Conservation (phyloP, 306 rosid genomes). For the Mimosa bimucronata region DNA sequence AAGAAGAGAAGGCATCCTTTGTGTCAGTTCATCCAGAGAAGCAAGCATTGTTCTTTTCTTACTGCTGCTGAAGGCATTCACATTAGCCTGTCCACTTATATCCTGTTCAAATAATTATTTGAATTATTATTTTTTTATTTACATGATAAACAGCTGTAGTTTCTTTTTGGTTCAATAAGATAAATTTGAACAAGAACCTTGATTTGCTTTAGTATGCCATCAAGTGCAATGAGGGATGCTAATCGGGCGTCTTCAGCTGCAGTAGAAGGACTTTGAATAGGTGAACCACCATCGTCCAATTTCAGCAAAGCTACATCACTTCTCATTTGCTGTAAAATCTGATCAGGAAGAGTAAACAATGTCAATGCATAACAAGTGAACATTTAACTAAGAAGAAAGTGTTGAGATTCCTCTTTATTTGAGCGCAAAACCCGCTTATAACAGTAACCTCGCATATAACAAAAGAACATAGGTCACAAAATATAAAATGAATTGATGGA, state of each 20-base stretch:
- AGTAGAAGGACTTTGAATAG: conserved; percentile 86
- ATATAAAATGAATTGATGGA: conserved; percentile 14
- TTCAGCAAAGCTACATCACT: conserved; percentile 77
- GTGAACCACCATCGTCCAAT: conserved; percentile 78
- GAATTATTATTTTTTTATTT: conserved; percentile 26
- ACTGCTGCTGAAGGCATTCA: conserved; percentile 69
- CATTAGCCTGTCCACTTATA: conserved; percentile 62
- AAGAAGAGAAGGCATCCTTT: conserved; percentile 94
- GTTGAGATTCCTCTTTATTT: not conserved
- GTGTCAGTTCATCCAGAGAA: conserved; percentile 74
- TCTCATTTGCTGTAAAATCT: conserved; percentile 96
- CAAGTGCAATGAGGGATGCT: conserved; percentile 95
- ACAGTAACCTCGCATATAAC: not conserved
- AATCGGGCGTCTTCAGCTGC: conserved; percentile 95
- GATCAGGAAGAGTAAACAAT: conserved; percentile 40
- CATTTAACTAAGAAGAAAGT: conserved; percentile 29
- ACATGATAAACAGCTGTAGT: conserved; percentile 15
- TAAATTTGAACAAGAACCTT: conserved; percentile 58
- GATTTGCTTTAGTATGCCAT: conserved; percentile 86
- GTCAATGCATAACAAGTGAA: conserved; percentile 12
- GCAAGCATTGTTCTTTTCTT: conserved; percentile 74
- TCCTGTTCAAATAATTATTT: conserved; percentile 58
- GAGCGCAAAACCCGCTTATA: not conserved
- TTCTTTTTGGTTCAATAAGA: not conserved
- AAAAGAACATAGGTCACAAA: conserved; percentile 13